Conservation (phyloP, 1,284 basidiomycete genomes). For the Calocybe gambosa region DNA sequence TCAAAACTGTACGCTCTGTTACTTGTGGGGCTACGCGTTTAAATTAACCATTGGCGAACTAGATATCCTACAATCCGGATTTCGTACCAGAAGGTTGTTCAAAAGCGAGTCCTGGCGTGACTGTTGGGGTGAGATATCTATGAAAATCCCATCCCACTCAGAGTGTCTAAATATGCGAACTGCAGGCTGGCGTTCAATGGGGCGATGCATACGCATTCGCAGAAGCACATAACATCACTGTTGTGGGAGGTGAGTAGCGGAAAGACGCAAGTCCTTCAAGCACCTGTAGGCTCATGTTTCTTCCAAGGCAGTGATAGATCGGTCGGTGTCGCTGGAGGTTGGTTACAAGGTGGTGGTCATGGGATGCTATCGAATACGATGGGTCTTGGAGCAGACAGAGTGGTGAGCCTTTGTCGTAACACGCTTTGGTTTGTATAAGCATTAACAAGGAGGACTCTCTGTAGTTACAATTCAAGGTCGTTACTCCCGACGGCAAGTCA, state of each 20-base stretch:
- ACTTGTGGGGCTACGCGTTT: background rate
- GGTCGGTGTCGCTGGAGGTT: slow-evolving; percentile 19
- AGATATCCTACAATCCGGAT: slow-evolving; percentile 28
- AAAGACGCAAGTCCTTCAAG: too few relatives aligned
- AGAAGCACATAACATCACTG: slow-evolving; percentile 30
- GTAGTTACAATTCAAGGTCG: slow-evolving; percentile 30
- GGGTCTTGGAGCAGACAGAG: slow-evolving; percentile 28
- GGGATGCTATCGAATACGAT: slow-evolving; percentile 29
- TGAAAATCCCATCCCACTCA: background rate
- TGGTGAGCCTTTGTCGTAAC: slow-evolving; percentile 20
- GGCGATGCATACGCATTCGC: slow-evolving; percentile 34
- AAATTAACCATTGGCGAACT: background rate
- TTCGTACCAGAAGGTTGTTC: slow-evolving; percentile 33
- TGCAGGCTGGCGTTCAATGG: slow-evolving; percentile 37
- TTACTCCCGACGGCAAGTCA: slow-evolving; percentile 29
- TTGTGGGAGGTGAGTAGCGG: slow-evolving; percentile 26
- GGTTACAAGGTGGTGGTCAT: slow-evolving; percentile 37
- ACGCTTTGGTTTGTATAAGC: background rate
- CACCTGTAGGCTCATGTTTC: background rate
- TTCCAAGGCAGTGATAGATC: slow-evolving; percentile 17
- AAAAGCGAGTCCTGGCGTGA: slow-evolving; percentile 25
- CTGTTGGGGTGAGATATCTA: slow-evolving; percentile 28
- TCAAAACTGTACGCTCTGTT: slow-evolving; percentile 26
- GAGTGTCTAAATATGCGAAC: background rate
- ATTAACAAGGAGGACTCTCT: background rate